Percentiles rank a stretch among this genome's conserved stretches.
These are phyloP conservation scores for Diaporthe ilicicola DNA, from an alignment of 2,329 filamentous ascomycete genomes.

Conservation along the genomic window DNA sequence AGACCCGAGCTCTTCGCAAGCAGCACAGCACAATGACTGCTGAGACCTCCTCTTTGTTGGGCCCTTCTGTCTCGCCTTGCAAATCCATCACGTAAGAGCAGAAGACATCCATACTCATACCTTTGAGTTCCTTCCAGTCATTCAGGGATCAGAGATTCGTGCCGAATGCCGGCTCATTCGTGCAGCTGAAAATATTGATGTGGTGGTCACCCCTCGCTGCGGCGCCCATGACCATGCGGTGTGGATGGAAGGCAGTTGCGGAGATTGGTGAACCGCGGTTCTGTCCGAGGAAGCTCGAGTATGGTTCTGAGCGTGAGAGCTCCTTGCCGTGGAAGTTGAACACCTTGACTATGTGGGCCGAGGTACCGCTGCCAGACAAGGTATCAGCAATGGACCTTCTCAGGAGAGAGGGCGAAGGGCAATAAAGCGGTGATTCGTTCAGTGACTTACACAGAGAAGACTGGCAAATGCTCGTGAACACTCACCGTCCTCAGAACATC, in stretches of 20 bases:
- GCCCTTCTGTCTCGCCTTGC: background rate
- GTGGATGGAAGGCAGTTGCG: slow-evolving; percentile 92
- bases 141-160: slow-evolving; percentile 17
- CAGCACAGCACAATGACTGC: background rate
- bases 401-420: background rate
- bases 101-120: background rate
- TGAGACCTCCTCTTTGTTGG: background rate
- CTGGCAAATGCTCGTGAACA: slow-evolving; percentile 94
- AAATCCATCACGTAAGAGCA: slow-evolving; percentile 7
- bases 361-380: slow-evolving; percentile 74
- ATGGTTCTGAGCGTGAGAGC: slow-evolving; percentile 87
- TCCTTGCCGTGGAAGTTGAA: slow-evolving; percentile 87
- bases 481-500: slow-evolving; percentile 85
- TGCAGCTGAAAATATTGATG: slow-evolving; percentile 86
- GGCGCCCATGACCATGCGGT: slow-evolving; percentile 89
- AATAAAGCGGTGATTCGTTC: background rate
- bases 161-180: slow-evolving; percentile 49
- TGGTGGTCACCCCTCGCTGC: slow-evolving; percentile 88
- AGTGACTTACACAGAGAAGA: slow-evolving; percentile 87
- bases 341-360: slow-evolving; percentile 86
- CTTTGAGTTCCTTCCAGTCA: background rate
- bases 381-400: slow-evolving; percentile 39
- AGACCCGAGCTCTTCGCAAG: background rate
- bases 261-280: slow-evolving; percentile 84
- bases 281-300: slow-evolving; percentile 86